Evolutionary conservation across 345 rosid species (phyloP).

Genomic region (Citrus mangshanensis): DNA sequence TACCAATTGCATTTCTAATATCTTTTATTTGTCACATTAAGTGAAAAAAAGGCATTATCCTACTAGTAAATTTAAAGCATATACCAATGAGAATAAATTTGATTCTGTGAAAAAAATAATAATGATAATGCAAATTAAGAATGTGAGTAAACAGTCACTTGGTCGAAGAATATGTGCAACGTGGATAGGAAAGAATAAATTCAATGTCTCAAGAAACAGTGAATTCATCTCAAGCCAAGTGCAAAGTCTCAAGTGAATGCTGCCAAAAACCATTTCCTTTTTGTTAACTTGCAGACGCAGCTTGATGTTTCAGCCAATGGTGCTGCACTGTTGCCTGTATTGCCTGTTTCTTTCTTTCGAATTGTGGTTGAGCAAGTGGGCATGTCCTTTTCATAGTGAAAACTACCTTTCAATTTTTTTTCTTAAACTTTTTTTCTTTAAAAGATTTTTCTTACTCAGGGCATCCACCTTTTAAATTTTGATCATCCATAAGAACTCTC

Average conservation of each 20-base stretch:
- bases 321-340: background rate
- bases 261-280: slow-evolving; percentile 5
- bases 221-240: background rate
- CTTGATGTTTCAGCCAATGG: background rate
- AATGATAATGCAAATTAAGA: no score
- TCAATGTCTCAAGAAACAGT: background rate
- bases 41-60: no score
- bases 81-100: background rate
- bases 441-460: background rate
- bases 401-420: no score
- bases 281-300: background rate
- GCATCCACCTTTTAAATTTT: background rate
- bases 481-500: background rate
- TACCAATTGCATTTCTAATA: no score
- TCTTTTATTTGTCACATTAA: no score
- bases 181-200: background rate
- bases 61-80: no score
- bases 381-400: background rate
- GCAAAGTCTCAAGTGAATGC: background rate
- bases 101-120: no score
- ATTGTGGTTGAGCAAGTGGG: background rate
- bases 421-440: background rate
- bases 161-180: background rate
- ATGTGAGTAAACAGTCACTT: no score
- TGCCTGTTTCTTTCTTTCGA: background rate